Evolutionary conservation across 2,329 filamentous ascomycete species (phyloP).

Genomic region (Colletotrichum tanaceti): DNA sequence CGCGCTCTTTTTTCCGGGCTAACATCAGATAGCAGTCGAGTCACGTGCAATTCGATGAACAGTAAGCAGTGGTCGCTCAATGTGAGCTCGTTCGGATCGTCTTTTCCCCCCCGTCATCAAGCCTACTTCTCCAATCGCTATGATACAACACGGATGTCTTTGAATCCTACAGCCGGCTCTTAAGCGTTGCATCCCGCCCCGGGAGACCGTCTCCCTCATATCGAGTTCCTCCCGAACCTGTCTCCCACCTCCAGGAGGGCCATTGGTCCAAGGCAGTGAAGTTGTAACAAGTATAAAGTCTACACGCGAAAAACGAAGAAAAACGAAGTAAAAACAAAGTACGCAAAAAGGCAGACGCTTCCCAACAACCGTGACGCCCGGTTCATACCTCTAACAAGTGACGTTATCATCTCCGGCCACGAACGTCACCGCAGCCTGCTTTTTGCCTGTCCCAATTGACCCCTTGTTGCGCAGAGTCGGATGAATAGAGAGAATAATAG

Average conservation of each 20-base stretch:
- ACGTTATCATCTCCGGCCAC: constrained; percentile 37
- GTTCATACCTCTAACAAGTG: constrained; percentile 41
- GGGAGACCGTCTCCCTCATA: constrained; percentile 20
- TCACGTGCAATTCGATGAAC: constrained; percentile 7
- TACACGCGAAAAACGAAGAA: constrained; percentile 29
- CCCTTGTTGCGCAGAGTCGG: constrained; percentile 34
- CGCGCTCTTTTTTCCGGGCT: background rate
- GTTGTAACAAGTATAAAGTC: constrained; percentile 40
- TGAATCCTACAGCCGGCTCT: constrained; percentile 40
- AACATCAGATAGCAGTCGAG: background rate
- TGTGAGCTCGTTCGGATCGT: constrained; percentile 34
- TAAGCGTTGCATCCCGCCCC: constrained; percentile 23
- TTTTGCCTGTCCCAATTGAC: constrained; percentile 31
- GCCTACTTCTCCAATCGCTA: constrained; percentile 39
- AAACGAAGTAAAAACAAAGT: background rate
- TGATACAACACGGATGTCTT: constrained; percentile 40
- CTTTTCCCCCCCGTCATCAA: constrained; percentile 34
- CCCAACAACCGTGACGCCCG: constrained; percentile 39
- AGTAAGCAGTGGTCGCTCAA: constrained; percentile 25
- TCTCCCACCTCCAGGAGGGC: constrained; percentile 21
- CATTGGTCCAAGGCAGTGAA: constrained; percentile 30
- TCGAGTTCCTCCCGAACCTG: constrained; percentile 24
- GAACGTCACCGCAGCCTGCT: constrained; percentile 33
- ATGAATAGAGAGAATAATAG: constrained; percentile 22
- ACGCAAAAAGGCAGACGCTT: constrained; percentile 39